Evolutionary conservation across 768 basidiomycete genomes (phyloP).

Genomic region (Dentipellis sp.): DNA sequence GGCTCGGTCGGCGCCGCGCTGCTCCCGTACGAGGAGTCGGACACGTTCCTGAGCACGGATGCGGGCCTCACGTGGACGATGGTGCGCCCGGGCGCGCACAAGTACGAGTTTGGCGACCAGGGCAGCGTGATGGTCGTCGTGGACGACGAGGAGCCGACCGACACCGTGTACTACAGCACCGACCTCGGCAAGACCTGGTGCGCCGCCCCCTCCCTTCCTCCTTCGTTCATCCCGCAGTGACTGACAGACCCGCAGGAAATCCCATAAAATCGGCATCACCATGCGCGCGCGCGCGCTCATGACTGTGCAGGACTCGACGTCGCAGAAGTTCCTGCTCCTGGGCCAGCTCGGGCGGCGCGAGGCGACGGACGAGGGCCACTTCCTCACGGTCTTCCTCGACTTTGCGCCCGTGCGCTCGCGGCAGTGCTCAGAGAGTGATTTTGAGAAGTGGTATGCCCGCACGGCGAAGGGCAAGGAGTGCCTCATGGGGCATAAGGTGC

Average conservation of each 20-base stretch:
- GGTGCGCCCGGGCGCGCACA: slow-evolving; percentile 67
- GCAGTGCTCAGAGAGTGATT: slow-evolving; percentile 64
- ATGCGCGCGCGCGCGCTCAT: slow-evolving; percentile 71
- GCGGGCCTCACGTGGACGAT: slow-evolving; percentile 84
- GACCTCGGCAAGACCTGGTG: slow-evolving; percentile 83
- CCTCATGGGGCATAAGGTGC: slow-evolving; percentile 89
- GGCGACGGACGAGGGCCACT: slow-evolving; percentile 42
- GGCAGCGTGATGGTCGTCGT: slow-evolving; percentile 74
- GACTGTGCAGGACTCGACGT: slow-evolving; percentile 91
- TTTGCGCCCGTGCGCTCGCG: slow-evolving; percentile 60
- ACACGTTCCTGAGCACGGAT: slow-evolving; percentile 90
- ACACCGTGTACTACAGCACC: slow-evolving; percentile 65
- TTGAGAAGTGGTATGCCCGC: slow-evolving; percentile 85
- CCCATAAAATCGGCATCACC: slow-evolving; percentile 58
- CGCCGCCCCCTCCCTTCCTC: slow-evolving; percentile 18
- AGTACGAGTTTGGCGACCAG: slow-evolving; percentile 94
- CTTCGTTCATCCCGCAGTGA: not conserved
- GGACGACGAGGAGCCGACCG: slow-evolving; percentile 75
- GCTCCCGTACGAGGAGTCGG: slow-evolving; percentile 71
- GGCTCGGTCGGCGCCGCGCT: slow-evolving; percentile 73
- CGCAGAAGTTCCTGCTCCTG: slow-evolving; percentile 89
- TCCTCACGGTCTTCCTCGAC: slow-evolving; percentile 74
- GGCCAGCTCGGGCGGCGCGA: slow-evolving; percentile 65
- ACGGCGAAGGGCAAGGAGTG: slow-evolving; percentile 57
- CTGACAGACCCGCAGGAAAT: slow-evolving; percentile 41